These are phyloP conservation scores for Venustampulla echinocandica DNA, from an alignment of 495 filamentous ascomycete species.

Conservation along the genomic window DNA sequence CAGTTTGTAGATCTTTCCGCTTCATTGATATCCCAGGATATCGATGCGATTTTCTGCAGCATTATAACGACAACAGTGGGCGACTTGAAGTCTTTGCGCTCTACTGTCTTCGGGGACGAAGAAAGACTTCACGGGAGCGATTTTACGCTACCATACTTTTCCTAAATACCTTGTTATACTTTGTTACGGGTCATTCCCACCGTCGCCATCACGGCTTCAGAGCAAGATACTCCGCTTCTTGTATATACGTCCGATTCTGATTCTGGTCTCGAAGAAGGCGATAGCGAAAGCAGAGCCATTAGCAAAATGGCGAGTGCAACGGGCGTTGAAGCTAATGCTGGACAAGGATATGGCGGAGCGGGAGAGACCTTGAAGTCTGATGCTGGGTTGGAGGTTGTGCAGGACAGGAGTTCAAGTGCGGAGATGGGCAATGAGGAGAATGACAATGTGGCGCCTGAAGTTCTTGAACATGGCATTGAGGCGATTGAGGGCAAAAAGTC, in stretches of 20 bases:
- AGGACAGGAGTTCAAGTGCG: slow-evolving; percentile 1
- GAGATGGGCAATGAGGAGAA: slow-evolving; percentile 3
- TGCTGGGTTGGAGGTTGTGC: slow-evolving; percentile 8
- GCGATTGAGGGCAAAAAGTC: slow-evolving; percentile 41
- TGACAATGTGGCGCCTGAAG: slow-evolving; percentile 16
- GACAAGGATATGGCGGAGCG: too few relatives aligned
- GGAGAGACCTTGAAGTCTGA: slow-evolving; percentile 16
- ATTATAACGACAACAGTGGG: slow-evolving; percentile 24
- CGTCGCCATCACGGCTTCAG: slow-evolving; percentile 10
- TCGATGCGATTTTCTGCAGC: slow-evolving; percentile 10
- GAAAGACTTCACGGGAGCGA: slow-evolving; percentile 40
- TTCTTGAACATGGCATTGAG: slow-evolving; percentile 27
- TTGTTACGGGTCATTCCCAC: not conserved
- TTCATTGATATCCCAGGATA: slow-evolving; percentile 11
- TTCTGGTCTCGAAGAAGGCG: not conserved
- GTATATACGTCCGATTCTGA: slow-evolving; percentile 21
- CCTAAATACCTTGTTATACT: slow-evolving; percentile 7
- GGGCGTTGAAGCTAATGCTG: slow-evolving; percentile 9
- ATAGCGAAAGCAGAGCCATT: not conserved
- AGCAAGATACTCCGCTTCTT: slow-evolving; percentile 17
- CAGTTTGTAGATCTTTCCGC: too few relatives aligned
- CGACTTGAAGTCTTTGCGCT: slow-evolving; percentile 58
- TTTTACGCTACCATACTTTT: slow-evolving; percentile 4
- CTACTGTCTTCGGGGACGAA: slow-evolving; percentile 30
- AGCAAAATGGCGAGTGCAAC: slow-evolving; percentile 12